Conservation (phyloP, 495 filamentous ascomycete species). For the Penicillium verhagenii region DNA sequence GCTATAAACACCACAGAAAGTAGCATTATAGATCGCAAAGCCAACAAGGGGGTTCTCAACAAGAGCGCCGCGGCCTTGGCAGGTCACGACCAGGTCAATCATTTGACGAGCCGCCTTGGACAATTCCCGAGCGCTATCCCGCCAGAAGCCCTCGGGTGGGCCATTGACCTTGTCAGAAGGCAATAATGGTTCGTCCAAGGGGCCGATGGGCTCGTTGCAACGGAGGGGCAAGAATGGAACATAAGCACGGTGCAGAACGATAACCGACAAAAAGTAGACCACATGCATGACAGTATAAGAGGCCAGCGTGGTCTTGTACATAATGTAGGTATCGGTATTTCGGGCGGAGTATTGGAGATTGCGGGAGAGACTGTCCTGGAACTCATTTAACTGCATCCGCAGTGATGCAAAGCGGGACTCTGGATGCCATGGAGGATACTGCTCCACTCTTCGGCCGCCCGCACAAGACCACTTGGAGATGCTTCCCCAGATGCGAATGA, state of each 20-base stretch:
- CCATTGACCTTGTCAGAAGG: constrained; percentile 48
- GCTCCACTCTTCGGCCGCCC: constrained; percentile 63
- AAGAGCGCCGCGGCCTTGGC: constrained; percentile 65
- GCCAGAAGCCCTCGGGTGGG: constrained; percentile 64
- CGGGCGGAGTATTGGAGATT: constrained; percentile 68
- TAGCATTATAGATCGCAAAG: constrained; percentile 81
- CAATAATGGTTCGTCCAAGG: constrained; percentile 69
- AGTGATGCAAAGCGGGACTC: constrained; percentile 63
- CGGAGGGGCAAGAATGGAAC: constrained; percentile 78
- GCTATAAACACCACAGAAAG: constrained; percentile 68
- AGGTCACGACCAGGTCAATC: constrained; percentile 72
- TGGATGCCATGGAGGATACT: constrained; percentile 61
- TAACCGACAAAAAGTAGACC: constrained; percentile 70
- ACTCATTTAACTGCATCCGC: constrained; percentile 57
- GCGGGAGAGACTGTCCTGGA: constrained; percentile 65
- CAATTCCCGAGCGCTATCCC: constrained; percentile 68
- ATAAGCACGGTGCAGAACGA: constrained; percentile 79
- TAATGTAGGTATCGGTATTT: constrained; percentile 81
- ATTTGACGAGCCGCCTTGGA: constrained; percentile 73
- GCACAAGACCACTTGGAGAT: constrained; percentile 74
- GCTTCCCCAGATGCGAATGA: constrained; percentile 76
- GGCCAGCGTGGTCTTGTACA: constrained; percentile 65
- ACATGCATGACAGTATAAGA: constrained; percentile 77
- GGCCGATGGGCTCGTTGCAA: constrained; percentile 66
- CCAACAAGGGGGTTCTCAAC: constrained; percentile 79